Evolutionary conservation across 306 rosid genomes (phyloP), one percentile per base, ranked within the genome.

Genomic region (Dicorynia guianensis): DNA sequence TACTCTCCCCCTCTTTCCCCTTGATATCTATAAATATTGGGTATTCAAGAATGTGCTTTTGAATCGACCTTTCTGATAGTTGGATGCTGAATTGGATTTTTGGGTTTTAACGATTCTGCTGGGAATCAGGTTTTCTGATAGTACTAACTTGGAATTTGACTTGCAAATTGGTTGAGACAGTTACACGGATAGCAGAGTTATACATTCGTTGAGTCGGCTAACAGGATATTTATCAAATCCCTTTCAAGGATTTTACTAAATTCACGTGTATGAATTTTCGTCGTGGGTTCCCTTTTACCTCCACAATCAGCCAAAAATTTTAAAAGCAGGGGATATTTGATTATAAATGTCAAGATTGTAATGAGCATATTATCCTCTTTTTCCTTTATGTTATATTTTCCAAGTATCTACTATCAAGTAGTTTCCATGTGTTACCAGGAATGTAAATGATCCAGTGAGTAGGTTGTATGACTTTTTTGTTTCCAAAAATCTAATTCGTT

Each of bases 401-500:
- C 33, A 17, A 14, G n/a, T n/a, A n/a, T n/a, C n/a, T n/a, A n/a
- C n/a, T 55, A 56, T 56, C 62, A 4, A 30, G 5, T 57, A 12
- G 15, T 25, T 11, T 57, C 14, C 36, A 3, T 25, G 63, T 30
- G 25, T 30, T 1, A 8, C 43, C 44, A 13, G 65, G 11, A 59
- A 11, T 30, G 63, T 58, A 6, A 8, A 17, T 4, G 59, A 12
- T 25, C 30, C 30, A 8, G 33, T 0, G 8, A 53, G 20, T 14
- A 3, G 56, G 56, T 15, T 50, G 5, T 53, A 7, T 53, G 59
- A 19, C 15, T 17, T 17, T 50, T 50, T 50, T n/a, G 20, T 10
- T 56, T 25, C 30, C 1, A 25, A 80, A 19, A 34, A 25, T 63
- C 33, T 44, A 35, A 55, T 70, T 69, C 63, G 19, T 53, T 67